A percentile compares a stretch with the other conserved stretches of the same genome.
These are phyloP conservation scores for Pythium myriotylum DNA, from an alignment of 352 stramenopile species.

Conservation along the genomic window DNA sequence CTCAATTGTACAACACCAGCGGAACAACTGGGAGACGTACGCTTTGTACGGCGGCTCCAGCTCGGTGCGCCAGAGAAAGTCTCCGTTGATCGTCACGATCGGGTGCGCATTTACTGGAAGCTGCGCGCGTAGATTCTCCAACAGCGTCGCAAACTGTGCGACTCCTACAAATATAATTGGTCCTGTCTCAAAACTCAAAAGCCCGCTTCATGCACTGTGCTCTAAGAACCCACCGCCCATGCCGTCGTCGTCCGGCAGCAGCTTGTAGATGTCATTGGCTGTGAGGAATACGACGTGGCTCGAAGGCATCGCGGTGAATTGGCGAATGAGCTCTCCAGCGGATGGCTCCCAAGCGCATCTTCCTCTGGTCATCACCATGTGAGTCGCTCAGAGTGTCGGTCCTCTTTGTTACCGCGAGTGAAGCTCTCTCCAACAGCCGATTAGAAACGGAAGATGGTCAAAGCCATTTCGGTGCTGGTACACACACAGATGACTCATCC, in stretches of 20 bases:
- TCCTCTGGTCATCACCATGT: too few relatives aligned
- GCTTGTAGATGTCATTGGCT: constrained; percentile 26
- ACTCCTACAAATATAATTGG: constrained; percentile 5
- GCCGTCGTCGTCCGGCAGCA: constrained; percentile 21
- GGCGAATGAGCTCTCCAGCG: too few relatives aligned
- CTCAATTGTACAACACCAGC: too few relatives aligned
- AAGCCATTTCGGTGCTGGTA: too few relatives aligned
- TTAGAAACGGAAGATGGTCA: too few relatives aligned
- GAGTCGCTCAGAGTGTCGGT: too few relatives aligned
- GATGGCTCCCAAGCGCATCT: too few relatives aligned
- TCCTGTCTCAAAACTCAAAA: too few relatives aligned
- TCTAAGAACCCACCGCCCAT: constrained; percentile 7
- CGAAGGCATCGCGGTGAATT: too few relatives aligned
- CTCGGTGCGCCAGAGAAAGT: constrained; percentile 33
- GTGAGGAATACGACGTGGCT: constrained; percentile 22
- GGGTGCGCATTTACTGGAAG: constrained; percentile 16
- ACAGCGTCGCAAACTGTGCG: constrained; percentile 22
- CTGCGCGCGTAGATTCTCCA: constrained; percentile 3
- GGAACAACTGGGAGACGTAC: too few relatives aligned
- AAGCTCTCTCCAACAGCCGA: too few relatives aligned
- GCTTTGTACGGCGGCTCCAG: constrained; percentile 31
- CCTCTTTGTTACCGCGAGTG: too few relatives aligned
- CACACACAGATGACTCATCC: neutral
- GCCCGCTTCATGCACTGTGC: neutral
- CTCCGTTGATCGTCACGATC: constrained; percentile 36